Base-by-base conservation (phyloP, 139 green algal species). In the Chlamydomonas sphaeroides region DNA sequence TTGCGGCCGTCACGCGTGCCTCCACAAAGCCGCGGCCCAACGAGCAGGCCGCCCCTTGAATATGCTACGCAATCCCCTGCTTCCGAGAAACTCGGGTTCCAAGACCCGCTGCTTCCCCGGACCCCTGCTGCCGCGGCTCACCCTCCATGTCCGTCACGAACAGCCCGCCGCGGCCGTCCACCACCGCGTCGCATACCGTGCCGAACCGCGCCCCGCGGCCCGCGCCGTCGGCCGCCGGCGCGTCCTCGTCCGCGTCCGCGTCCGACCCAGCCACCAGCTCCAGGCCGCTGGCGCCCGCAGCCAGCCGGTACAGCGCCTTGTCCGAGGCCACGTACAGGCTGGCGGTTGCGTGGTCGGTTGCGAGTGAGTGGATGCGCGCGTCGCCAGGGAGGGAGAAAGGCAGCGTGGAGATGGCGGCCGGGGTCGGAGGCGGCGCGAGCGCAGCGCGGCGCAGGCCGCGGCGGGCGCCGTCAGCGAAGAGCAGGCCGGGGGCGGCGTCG, bases 141-240 rank as follows among this genome's bases (percentile, higher is more conserved):
- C 49, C 72, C 39, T 79, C 72, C 56, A 79, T 68, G 56, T 79
- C 72, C 6, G 30, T 39, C 0, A 79, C 28, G 56, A 57, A 57
- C 28, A 79, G 26, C 32, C 38, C 14, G 28, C 72, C 72, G 25
- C 30, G 23, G 36, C 26, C 30, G 53, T 69, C 72, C 38, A 79
- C 56, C 10, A 69, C 72, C 26, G 56, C 56, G 56, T 79, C 72
- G 56, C 56, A 69, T 36, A 79, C 68, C 5, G 21, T 39, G n/a
- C 72, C 72, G 72, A 79, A 79, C 14, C 20, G 35, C 36, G 72
- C 72, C 32, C 26, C 57, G 28, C 56, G 56, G 3, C 72, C 72
- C 4, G 18, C n/a, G 32, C 4, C 25, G 56, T 38, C 72, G 39
- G 68, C 72, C 23, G 57, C 49, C 6, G 7, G 2, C 49, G 18